Base-by-base conservation (phyloP, 768 basidiomycete genomes). In the Mycena latifolia region DNA sequence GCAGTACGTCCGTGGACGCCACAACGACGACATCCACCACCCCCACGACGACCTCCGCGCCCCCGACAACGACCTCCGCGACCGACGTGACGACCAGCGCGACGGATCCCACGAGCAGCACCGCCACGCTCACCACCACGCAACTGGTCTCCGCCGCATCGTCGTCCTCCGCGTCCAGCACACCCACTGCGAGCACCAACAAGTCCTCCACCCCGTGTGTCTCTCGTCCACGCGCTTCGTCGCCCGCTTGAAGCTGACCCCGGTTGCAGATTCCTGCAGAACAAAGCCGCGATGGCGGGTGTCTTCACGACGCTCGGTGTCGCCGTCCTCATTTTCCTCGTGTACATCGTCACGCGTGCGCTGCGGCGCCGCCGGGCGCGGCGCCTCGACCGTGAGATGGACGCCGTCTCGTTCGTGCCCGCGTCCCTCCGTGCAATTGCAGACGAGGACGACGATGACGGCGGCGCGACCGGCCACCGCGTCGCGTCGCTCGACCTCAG, bases 261-360 rank as follows among this genome's bases (percentile, higher is more conserved):
- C 24, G 25, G 25, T 2, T n/a, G n/a, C 46, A 90, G 91, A 47
- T 93, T 93, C 80, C 89, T 93, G 75, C 66, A 81, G 51, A 93
- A 94, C 79, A 92, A 77, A 22, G 89, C 86, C 24, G 92, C 91
- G 0, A 88, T 93, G 1, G 89, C 89, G 2, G 92, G 89, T 15
- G 87, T 88, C 0, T 93, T 93, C 78, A 79, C 87, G 22, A 70
- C 93, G 35, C n/a, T n/a, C n/a, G n/a, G n/a, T n/a, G n/a, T n/a
- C n/a, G 73, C 91, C 55, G 86, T 72, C 22, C 67, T 87, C 51
- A 86, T 79, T 11, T 58, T 91, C 70, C 17, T 85, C 72, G 73
- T 93, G 65, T 80, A 79, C 9, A 66, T 87, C 29, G 65, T 85
- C 50, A 83, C 86, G 39, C 87, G 83, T 62, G 76, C 77, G 65